Base-by-base conservation (phyloP, 345 rosid species). In the Tarenaya hassleriana region DNA sequence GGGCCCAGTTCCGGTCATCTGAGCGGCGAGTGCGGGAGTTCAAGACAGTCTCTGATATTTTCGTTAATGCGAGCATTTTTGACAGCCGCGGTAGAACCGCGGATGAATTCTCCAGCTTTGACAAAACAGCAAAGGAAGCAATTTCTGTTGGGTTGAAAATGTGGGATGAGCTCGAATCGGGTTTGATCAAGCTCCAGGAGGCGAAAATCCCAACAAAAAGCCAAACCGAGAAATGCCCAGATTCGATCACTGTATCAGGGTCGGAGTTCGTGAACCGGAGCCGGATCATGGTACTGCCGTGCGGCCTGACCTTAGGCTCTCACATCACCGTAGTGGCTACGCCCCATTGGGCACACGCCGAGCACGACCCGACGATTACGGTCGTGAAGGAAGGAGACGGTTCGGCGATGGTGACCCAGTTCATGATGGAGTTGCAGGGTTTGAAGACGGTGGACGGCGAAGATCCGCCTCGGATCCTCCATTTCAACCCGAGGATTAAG, bases 401-500 rank as follows among this genome's bases (percentile, higher is more conserved):
- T 37, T 6, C 58, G 41, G 69, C 66, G 27, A 73, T 78, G 82
- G 86, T 80, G 47, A 82, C 91, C 1, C 95, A 88, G 81, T 88
- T 84, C 52, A 78, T 73, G 67, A 41, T 88, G 64, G 97, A 88
- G 76, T 56, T 88, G 68, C 95, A 74, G 67, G 97, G 95, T 1
- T 69, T 88, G 67, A 88, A 76, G 68, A 73, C 70, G 4, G 95
- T 80, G 54, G 88, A 88, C 9, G 91, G 91, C 0, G 97, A 88
- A 73, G 91, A 84, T 5, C 95, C 97, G 15, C 97, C 97, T 1
- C 65, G 86, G 73, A 77, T 84, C 34, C 66, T 88, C 44, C 97
- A 88, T 47, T 80, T 88, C 56, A 84, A 88, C 50, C 91, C 97
- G n/a, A 78, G 97, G 80, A 67, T 88, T 66, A 88, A 70, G 41